These are phyloP conservation scores for Ramularia collo-cygni DNA, from an alignment of 2,329 filamentous ascomycete genomes.

Conservation along the genomic window DNA sequence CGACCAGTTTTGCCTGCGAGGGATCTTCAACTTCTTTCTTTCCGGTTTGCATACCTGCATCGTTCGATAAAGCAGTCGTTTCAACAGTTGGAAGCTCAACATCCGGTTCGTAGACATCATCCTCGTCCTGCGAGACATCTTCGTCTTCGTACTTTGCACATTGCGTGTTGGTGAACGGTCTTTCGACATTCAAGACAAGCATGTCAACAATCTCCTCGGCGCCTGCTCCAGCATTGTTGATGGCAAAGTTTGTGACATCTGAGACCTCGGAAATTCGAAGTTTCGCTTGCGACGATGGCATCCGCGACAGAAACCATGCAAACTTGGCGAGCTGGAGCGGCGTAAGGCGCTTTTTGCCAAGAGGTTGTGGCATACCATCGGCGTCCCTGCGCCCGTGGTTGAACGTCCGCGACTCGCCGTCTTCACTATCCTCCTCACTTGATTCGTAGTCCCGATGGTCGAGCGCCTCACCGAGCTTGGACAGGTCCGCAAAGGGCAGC, in stretches of 20 bases:
- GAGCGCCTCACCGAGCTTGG: constrained; percentile 68
- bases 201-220: constrained; percentile 88
- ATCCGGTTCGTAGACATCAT: constrained; percentile 34
- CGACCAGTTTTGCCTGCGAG: constrained; percentile 69
- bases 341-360: constrained; percentile 58
- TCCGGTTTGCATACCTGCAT: constrained; percentile 20
- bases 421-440: constrained; percentile 73
- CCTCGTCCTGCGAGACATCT: constrained; percentile 32
- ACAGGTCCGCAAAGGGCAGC: constrained; percentile 56
- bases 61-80: constrained; percentile 23
- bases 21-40: constrained; percentile 50
- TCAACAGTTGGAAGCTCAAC: constrained; percentile 32
- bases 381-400: constrained; percentile 32
- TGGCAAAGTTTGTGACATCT: constrained; percentile 78
- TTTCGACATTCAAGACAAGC: constrained; percentile 73
- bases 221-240: constrained; percentile 76
- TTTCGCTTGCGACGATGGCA: constrained; percentile 68
- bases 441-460: constrained; percentile 82
- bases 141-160: constrained; percentile 57
- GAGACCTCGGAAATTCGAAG: constrained; percentile 81
- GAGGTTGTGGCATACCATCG: constrained; percentile 28
- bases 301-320: constrained; percentile 70
- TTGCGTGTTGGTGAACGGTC: constrained; percentile 62
- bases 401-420: constrained; percentile 42
- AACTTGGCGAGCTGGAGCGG: constrained; percentile 80